phyloP scores from a whole-genome alignment of 768 basidiomycete genomes.

The Boletus pseudopeckii region DNA sequence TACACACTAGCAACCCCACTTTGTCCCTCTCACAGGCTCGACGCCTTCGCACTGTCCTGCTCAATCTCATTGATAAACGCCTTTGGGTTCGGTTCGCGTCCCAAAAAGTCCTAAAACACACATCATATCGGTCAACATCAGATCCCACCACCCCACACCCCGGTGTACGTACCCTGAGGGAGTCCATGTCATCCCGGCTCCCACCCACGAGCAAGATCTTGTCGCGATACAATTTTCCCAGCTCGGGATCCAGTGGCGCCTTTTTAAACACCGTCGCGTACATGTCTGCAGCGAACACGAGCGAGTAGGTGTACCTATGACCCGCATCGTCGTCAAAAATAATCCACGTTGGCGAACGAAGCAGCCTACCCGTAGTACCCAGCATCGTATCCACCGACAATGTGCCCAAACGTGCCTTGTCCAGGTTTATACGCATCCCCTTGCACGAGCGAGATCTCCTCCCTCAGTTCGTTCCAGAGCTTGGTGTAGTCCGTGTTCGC shows the following conservation, averaged over 20 bases:
- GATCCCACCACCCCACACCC: too few species aligned
- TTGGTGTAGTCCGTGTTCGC: constrained; percentile 64
- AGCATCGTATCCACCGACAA: constrained; percentile 69
- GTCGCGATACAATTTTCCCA: constrained; percentile 67
- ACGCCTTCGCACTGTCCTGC: constrained; percentile 28
- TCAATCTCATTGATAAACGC: constrained; percentile 66
- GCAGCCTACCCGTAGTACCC: constrained; percentile 57
- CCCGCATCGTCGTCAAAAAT: background rate
- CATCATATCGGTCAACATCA: background rate
- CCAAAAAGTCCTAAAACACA: constrained; percentile 67
- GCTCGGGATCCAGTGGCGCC: constrained; percentile 67
- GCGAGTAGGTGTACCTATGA: constrained; percentile 65
- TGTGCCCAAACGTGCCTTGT: constrained; percentile 73
- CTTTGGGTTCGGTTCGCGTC: constrained; percentile 67
- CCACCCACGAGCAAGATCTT: constrained; percentile 71
- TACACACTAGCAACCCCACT: background rate
- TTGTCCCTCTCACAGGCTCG: background rate
- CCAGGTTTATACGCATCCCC: constrained; percentile 56
- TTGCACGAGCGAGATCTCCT: constrained; percentile 68
- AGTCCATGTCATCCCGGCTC: constrained; percentile 72
- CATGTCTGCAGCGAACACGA: constrained; percentile 60
- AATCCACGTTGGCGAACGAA: background rate
- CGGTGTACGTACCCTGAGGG: constrained; percentile 42
- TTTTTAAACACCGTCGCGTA: constrained; percentile 75
- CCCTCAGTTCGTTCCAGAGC: constrained; percentile 73